phyloP scores from a whole-genome alignment of 805 yeast species.

The Ogataea angusta region DNA sequence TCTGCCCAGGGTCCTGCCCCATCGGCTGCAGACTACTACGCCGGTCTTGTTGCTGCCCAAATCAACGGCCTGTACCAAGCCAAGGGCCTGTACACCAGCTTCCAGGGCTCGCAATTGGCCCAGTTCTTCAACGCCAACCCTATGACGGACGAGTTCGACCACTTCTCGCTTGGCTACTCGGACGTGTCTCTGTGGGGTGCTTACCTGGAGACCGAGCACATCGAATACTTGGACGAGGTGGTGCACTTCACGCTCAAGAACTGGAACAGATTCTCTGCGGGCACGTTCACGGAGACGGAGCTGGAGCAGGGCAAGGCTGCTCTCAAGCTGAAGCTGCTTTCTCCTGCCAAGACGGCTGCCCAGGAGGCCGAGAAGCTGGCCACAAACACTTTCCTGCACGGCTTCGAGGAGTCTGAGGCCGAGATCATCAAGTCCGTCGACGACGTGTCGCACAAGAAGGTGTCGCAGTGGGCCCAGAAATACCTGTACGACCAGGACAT shows the following conservation, averaged over 20 bases:
- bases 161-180: conserved; percentile 69
- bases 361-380: conserved; percentile 55
- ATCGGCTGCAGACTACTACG: conserved; percentile 60
- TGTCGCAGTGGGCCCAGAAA: conserved; percentile 71
- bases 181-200: conserved; percentile 86
- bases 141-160: conserved; percentile 66
- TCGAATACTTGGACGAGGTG: conserved; percentile 65
- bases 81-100: conserved; percentile 48
- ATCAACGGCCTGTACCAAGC: conserved; percentile 56
- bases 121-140: conserved; percentile 68
- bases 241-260: conserved; percentile 78
- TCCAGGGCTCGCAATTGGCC: conserved; percentile 68
- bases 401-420: conserved; percentile 57
- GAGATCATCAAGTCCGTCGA: conserved; percentile 64
- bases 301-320: conserved; percentile 73
- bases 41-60: conserved; percentile 70
- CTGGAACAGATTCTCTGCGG: conserved; percentile 79
- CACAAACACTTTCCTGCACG: conserved; percentile 53
- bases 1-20: conserved; percentile 72
- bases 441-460: conserved; percentile 53
- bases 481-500: conserved; percentile 82
- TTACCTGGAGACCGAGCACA: conserved; percentile 60
- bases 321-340: conserved; percentile 61
- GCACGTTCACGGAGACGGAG: conserved; percentile 71
- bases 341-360: conserved; percentile 42